phyloP scores from a whole-genome alignment of 768 basidiomycete species.

The Tephrocybe sp. region DNA sequence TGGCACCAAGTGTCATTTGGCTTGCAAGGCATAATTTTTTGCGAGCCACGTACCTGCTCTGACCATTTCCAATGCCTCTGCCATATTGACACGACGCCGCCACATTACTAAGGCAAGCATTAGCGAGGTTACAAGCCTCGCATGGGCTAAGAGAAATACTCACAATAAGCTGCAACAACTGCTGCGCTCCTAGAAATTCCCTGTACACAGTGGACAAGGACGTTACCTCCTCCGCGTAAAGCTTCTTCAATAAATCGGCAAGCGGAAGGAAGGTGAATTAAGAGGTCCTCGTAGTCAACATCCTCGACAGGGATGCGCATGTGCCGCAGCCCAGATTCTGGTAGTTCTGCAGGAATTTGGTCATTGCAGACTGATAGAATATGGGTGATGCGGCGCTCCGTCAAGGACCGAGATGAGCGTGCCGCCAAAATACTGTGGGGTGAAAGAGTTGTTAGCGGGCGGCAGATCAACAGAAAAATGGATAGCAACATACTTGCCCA shows the following conservation, averaged over 20 bases:
- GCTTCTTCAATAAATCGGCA: slow-evolving; percentile 69
- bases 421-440: slow-evolving; percentile 63
- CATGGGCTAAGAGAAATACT: slow-evolving; percentile 30
- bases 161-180: slow-evolving; percentile 77
- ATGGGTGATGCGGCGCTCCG: slow-evolving; percentile 77
- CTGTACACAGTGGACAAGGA: slow-evolving; percentile 68
- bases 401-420: slow-evolving; percentile 66
- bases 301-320: slow-evolving; percentile 72
- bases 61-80: slow-evolving; percentile 60
- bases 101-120: slow-evolving; percentile 57
- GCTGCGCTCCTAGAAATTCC: slow-evolving; percentile 67
- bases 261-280: slow-evolving; percentile 64
- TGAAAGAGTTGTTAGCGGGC: slow-evolving; percentile 18
- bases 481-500: slow-evolving; percentile 66
- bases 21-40: slow-evolving; percentile 2
- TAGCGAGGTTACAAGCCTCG: background rate
- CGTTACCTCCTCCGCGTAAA: slow-evolving; percentile 52
- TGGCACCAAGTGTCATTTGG: slow-evolving; percentile 4
- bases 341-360: slow-evolving; percentile 66
- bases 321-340: slow-evolving; percentile 68
- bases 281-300: slow-evolving; percentile 66
- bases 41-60: slow-evolving; percentile 47
- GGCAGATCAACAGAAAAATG: slow-evolving; percentile 8
- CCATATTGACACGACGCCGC: slow-evolving; percentile 52
- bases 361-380: slow-evolving; percentile 78